Percentiles rank a stretch among this genome's conserved stretches.
phyloP scores from a whole-genome alignment of 495 filamentous ascomycete genomes.

The Cairneyella variabilis region DNA sequence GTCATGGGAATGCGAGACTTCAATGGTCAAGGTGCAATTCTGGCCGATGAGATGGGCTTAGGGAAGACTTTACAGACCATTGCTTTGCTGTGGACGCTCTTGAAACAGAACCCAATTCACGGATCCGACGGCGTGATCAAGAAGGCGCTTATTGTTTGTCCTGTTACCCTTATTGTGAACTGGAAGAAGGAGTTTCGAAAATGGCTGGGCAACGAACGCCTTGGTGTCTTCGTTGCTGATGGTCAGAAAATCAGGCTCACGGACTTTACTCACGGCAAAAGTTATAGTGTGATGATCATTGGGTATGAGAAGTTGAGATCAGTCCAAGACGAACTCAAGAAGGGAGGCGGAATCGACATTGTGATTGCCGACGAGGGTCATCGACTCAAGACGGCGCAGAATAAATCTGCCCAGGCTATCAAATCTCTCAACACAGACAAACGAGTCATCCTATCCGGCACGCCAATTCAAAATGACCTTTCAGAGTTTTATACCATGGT shows the following conservation, averaged over 20 bases:
- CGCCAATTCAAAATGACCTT: conserved; percentile 77
- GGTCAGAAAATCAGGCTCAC: conserved; percentile 59
- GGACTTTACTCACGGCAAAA: conserved; percentile 73
- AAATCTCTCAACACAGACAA: conserved; percentile 64
- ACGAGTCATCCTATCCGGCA: conserved; percentile 70
- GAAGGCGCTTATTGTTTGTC: conserved; percentile 79
- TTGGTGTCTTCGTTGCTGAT: conserved; percentile 72
- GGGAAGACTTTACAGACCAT: conserved; percentile 82
- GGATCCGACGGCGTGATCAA: conserved; percentile 54
- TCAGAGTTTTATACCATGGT: conserved; percentile 76
- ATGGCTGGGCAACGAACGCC: conserved; percentile 74
- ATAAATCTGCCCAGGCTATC: conserved; percentile 75
- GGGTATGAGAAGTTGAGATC: conserved; percentile 75
- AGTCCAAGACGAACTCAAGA: conserved; percentile 63
- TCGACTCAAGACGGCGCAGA: conserved; percentile 75
- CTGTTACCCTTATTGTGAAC: conserved; percentile 74
- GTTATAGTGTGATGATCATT: conserved; percentile 77
- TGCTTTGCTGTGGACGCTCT: conserved; percentile 70
- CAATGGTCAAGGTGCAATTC: conserved; percentile 69
- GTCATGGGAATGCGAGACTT: conserved; percentile 75
- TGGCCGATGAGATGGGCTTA: conserved; percentile 82
- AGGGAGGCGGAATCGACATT: conserved; percentile 65
- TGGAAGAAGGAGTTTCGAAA: conserved; percentile 78
- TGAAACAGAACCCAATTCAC: conserved; percentile 76
- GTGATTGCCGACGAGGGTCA: conserved; percentile 82